A percentile compares a stretch with the other conserved stretches of the same genome.
These are phyloP conservation scores for Lipomyces sp. DNA, from an alignment of 805 yeast genomes.

Conservation along the genomic window DNA sequence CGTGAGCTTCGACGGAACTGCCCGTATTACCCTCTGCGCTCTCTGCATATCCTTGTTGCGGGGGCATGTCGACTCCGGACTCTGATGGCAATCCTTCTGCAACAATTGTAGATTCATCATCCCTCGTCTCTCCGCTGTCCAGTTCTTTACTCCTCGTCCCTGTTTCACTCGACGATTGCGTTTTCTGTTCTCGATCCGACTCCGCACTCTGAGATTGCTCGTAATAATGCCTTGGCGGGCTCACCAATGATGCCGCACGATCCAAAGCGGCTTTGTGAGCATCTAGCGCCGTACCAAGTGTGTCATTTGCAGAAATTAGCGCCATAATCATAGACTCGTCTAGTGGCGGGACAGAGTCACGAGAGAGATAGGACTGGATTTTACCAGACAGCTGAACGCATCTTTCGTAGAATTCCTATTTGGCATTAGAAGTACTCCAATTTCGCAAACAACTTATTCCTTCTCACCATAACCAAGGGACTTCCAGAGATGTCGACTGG, in stretches of 20 bases:
- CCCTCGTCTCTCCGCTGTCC: not conserved
- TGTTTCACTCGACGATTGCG: not conserved
- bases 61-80: not conserved
- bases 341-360: conserved; percentile 17
- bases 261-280: conserved; percentile 28
- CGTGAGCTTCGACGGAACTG: not conserved
- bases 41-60: no score
- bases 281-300: conserved; percentile 18
- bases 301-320: conserved; percentile 25
- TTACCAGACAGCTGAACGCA: conserved; percentile 22
- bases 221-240: conserved; percentile 35
- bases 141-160: not conserved
- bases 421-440: not conserved
- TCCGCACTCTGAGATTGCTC: not conserved
- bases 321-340: conserved; percentile 15
- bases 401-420: conserved; percentile 33
- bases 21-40: not conserved
- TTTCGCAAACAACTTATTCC: not conserved
- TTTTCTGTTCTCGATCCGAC: not conserved
- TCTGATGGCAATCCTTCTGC: not conserved
- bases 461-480: conserved; percentile 21
- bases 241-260: conserved; percentile 25
- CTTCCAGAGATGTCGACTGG: conserved; percentile 32
- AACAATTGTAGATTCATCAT: not conserved
- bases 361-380: conserved; percentile 16